A percentile compares a stretch with the other conserved stretches of the same genome.
These are phyloP conservation scores for Rhizopus sp. DNA, from an alignment of 371 early-diverging fungal species.

Conservation along the genomic window DNA sequence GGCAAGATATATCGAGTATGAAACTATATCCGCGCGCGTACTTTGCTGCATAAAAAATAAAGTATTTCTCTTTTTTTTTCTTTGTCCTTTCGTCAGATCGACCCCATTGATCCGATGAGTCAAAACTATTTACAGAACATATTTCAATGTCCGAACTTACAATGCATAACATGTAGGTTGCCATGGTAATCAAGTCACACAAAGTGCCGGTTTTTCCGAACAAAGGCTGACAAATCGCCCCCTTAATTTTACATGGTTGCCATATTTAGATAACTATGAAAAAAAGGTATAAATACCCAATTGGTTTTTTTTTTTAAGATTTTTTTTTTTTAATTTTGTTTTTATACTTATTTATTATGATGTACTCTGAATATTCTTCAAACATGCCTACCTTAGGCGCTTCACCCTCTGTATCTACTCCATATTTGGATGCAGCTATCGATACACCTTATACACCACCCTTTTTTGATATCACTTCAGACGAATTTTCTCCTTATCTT, in stretches of 20 bases:
- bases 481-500: slow-evolving; percentile 15
- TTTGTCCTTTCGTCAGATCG: no score
- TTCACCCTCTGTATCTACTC: slow-evolving; percentile 21
- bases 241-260: background rate
- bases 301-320: background rate
- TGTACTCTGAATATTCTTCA: background rate
- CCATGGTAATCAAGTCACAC: slow-evolving; percentile 6
- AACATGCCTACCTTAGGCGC: background rate
- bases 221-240: no score
- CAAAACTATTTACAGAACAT: no score
- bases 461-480: slow-evolving; percentile 7
- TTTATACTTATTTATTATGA: slow-evolving; percentile 2
- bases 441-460: slow-evolving; percentile 22
- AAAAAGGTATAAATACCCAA: slow-evolving; percentile 10
- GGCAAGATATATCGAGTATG: no score
- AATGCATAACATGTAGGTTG: background rate
- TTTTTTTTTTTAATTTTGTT: slow-evolving; percentile 2
- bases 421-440: slow-evolving; percentile 11
- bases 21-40: no score
- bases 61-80: background rate
- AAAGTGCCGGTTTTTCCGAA: background rate
- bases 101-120: no score
- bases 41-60: background rate
- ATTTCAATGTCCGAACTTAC: background rate
- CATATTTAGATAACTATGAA: background rate